Evolutionary conservation across 78 protist species (phyloP).

Genomic region (Trichosphaerium sp.): DNA sequence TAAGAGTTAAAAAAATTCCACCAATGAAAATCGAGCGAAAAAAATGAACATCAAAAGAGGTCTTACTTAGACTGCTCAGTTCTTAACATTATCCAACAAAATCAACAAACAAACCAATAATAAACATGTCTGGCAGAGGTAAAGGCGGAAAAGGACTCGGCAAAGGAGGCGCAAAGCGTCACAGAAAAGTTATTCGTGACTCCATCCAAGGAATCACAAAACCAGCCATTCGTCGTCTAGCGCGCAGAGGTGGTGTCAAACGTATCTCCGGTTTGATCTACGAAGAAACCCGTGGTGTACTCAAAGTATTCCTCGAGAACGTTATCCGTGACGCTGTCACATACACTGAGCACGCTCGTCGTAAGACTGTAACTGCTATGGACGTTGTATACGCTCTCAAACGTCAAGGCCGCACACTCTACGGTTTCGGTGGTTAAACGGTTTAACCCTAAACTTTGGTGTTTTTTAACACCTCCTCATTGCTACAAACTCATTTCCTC

Average conservation of each 20-base stretch:
- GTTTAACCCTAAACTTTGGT: too few species aligned
- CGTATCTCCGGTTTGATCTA: slow-evolving; percentile 84
- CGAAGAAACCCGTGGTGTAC: slow-evolving; percentile 89
- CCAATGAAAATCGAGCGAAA: too few species aligned
- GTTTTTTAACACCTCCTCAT: slow-evolving; percentile 46
- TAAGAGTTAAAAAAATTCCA: too few species aligned
- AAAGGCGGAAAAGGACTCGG: slow-evolving; percentile 93
- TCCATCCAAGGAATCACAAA: slow-evolving; percentile 90
- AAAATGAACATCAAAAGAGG: too few species aligned
- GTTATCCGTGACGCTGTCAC: slow-evolving; percentile 88
- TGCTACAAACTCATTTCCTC: too few species aligned
- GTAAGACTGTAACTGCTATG: slow-evolving; percentile 93
- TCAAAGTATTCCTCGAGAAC: slow-evolving; percentile 73
- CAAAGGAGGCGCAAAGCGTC: slow-evolving; percentile 95
- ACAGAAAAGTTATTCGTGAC: slow-evolving; percentile 81
- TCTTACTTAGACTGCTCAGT: too few species aligned
- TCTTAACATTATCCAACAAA: too few species aligned
- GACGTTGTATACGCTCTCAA: slow-evolving; percentile 93
- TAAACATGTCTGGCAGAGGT: slow-evolving; percentile 84
- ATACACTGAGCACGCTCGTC: slow-evolving; percentile 91
- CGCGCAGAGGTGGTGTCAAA: slow-evolving; percentile 85
- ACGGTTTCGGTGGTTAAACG: slow-evolving; percentile 87
- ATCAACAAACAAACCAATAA: slow-evolving; percentile 6
- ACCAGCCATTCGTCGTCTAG: slow-evolving; percentile 93
- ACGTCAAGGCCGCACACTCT: slow-evolving; percentile 91